A percentile compares a stretch with the other conserved stretches of the same genome.
Evolutionary conservation across 2,329 filamentous ascomycete genomes (phyloP).

Genomic region (Fusarium drepaniforme): DNA sequence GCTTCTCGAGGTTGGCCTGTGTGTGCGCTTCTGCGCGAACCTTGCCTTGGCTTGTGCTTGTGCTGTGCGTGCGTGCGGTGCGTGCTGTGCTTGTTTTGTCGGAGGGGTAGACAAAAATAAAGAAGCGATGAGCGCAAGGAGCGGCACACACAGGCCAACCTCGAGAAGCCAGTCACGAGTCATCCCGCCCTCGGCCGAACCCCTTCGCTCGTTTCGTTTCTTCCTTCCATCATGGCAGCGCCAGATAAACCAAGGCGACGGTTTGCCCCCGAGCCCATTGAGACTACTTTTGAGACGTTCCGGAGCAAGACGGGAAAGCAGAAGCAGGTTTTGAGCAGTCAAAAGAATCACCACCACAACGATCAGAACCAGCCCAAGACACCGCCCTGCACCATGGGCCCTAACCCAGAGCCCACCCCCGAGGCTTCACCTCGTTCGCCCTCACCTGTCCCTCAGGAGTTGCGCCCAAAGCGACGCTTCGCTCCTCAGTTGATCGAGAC

Average conservation of each 20-base stretch:
- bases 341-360: slow-evolving; percentile 10
- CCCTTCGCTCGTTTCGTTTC: slow-evolving; percentile 45
- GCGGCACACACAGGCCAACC: slow-evolving; percentile 29
- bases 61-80: background rate
- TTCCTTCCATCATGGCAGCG: slow-evolving; percentile 56
- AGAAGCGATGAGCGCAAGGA: slow-evolving; percentile 25
- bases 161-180: slow-evolving; percentile 39
- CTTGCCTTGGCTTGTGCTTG: slow-evolving; percentile 12
- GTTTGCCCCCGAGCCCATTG: slow-evolving; percentile 78
- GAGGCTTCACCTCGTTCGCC: slow-evolving; percentile 65
- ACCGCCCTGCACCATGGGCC: slow-evolving; percentile 51
- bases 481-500: slow-evolving; percentile 87
- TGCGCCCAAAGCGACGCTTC: slow-evolving; percentile 67
- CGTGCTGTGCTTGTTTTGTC: slow-evolving; percentile 12
- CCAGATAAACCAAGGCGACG: slow-evolving; percentile 63
- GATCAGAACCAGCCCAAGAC: slow-evolving; percentile 22
- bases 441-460: slow-evolving; percentile 57
- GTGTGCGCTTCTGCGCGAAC: slow-evolving; percentile 23
- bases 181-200: slow-evolving; percentile 13
- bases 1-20: too few relatives aligned
- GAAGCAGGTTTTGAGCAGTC: slow-evolving; percentile 21
- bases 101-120: slow-evolving; percentile 40
- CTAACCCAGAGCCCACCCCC: slow-evolving; percentile 69
- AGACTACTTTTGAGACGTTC: slow-evolving; percentile 75
- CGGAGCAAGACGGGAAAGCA: slow-evolving; percentile 53